Evolutionary conservation across 345 rosid genomes (phyloP).

Genomic region (Eucalyptus pauciflora): DNA sequence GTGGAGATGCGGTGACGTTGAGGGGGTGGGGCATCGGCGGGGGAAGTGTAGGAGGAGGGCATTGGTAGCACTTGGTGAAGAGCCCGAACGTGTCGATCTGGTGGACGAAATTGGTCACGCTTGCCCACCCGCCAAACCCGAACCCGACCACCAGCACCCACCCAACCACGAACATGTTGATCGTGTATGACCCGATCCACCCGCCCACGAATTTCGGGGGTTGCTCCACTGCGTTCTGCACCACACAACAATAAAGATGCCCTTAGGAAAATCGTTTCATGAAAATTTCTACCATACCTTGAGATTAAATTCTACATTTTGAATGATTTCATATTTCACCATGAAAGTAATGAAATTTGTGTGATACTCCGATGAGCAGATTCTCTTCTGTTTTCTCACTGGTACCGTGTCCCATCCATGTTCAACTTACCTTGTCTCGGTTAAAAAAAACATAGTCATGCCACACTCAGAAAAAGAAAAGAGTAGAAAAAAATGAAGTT

Average conservation of each 20-base stretch:
- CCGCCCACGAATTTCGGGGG: constrained; percentile 67
- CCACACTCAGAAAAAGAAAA: background rate
- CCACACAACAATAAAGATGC: background rate
- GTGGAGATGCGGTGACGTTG: constrained; percentile 31
- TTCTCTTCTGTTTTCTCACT: background rate
- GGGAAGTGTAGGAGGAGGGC: constrained; percentile 36
- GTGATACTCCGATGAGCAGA: background rate
- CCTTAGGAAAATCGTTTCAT: background rate
- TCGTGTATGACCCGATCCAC: constrained; percentile 81
- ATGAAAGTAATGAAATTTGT: background rate
- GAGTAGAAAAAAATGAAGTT: background rate
- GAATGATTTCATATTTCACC: background rate
- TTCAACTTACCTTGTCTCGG: background rate
- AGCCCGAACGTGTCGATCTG: constrained; percentile 95
- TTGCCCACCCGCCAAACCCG: constrained; percentile 98
- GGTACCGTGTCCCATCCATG: background rate
- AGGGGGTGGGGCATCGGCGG: constrained; percentile 6
- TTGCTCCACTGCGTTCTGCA: constrained; percentile 89
- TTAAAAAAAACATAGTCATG: background rate
- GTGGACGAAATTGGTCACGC: constrained; percentile 73
- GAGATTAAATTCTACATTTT: background rate
- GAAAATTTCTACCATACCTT: background rate
- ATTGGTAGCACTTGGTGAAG: constrained; percentile 93
- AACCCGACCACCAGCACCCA: constrained; percentile 94
- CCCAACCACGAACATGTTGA: constrained; percentile 69